Conservation (phyloP, 2,329 filamentous ascomycete species). For the Apiospora koreana region DNA sequence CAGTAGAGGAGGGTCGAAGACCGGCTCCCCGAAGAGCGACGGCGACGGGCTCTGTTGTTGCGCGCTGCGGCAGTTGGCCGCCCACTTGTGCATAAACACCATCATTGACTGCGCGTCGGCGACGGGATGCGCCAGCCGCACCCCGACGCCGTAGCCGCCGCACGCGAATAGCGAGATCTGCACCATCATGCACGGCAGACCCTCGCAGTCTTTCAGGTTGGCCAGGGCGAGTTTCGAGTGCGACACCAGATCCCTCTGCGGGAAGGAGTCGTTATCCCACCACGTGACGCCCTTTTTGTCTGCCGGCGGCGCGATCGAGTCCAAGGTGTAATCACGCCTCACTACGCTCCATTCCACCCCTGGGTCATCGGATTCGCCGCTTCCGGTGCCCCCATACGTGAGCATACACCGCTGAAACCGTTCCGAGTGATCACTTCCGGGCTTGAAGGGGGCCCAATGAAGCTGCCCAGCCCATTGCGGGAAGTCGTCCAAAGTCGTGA, state of each 20-base stretch:
- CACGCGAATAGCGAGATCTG: constrained; percentile 43
- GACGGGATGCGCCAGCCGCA: constrained; percentile 45
- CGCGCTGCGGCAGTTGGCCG: constrained; percentile 28
- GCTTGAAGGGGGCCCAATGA: constrained; percentile 32
- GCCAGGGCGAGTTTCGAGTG: constrained; percentile 35
- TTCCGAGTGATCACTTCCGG: constrained; percentile 25
- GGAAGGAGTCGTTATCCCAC: constrained; percentile 38
- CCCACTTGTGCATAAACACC: constrained; percentile 45
- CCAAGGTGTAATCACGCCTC: constrained; percentile 28
- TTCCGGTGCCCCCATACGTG: constrained; percentile 32
- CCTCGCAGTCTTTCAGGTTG: constrained; percentile 28
- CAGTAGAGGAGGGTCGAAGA: constrained; percentile 43
- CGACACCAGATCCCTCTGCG: constrained; percentile 35
- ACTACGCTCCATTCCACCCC: constrained; percentile 42
- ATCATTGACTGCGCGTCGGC: constrained; percentile 45
- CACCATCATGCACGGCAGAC: constrained; percentile 33
- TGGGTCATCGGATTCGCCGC: constrained; percentile 32
- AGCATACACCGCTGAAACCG: constrained; percentile 38
- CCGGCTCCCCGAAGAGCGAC: constrained; percentile 19
- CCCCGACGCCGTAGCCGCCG: constrained; percentile 41
- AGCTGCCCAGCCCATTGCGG: constrained; percentile 45
- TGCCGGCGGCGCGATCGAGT: constrained; percentile 30
- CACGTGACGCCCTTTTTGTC: not conserved
- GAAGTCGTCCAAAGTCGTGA: constrained; percentile 37
- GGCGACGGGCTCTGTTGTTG: not conserved